Base-by-base conservation (phyloP, 345 rosid species). In the Turnera subulata region DNA sequence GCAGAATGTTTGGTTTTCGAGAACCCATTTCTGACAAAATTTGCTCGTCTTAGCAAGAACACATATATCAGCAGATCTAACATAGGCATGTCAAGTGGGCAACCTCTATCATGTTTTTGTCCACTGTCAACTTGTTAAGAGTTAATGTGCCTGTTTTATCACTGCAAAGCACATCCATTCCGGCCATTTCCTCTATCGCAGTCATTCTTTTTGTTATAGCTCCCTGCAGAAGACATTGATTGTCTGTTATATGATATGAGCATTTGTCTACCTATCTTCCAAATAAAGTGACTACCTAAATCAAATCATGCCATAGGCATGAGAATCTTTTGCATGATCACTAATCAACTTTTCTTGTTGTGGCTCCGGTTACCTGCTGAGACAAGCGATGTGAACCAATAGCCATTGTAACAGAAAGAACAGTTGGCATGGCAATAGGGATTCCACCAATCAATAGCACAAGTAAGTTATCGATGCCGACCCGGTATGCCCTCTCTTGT, bases 371-470 rank as follows among this genome's bases (percentile, higher is more conserved):
- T 16, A 73, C 74, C 68, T 73, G 74, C 47, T 70, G 76, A 39
- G 82, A 70, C 43, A 70, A 54, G 49, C 71, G 73, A 49, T 67
- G 78, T 5, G 82, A 67, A 46, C 82, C 76, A 44, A 77, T 73
- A 13, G 76, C 78, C 79, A 74, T 71, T 6, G 80, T 76, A 14
- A 76, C 80, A 42, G 84, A 84, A 29, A 84, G 78, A 63, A 81
- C 84, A 40, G 89, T 81, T 39, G 86, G 89, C 86, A 81, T 84
- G 21, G 86, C 86, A 53, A 84, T 84, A n/a, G 86, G 86, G 45
- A 84, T 81, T 3, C 89, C 89, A 51, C 89, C 89, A 50, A 84
- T 81, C 59, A 81, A 70, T 2, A 83, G 63, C 29, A 78, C 86
- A 53, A 80, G 79, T 45, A 82, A 67, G 18, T 82, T 80, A 59